Evolutionary conservation across 805 yeast genomes (phyloP), one percentile per base, ranked within the genome.

Genomic region (Saccharomycopsis sp.): DNA sequence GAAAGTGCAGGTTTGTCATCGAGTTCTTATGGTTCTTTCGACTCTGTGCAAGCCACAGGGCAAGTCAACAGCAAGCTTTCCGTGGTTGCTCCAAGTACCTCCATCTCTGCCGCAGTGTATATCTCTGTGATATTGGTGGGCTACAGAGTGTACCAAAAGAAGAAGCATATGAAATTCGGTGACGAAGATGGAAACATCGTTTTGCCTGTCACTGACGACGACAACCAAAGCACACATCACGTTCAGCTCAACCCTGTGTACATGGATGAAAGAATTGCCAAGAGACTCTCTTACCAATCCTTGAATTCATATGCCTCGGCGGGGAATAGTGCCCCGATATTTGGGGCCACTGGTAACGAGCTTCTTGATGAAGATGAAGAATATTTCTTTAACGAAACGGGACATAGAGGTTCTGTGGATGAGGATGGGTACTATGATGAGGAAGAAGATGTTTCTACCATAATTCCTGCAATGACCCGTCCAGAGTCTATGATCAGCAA

Each of bases 61-160:
- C 63, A 55, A 24, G 70, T 71, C 34, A 64, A 70, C 40, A 59
- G 72, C 14, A 69, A 66, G 24, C 67, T 71, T 34, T 66, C 56
- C 23, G 18, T 18, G 18, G 64, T 57, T 50, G 61, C 69, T 21
- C 69, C 52, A 5, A 57, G 57, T 16, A 24, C 65, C 5, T 55
- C 61, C n/a, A 61, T 64, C 18, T 60, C 63, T 21, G 63, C 63
- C 24, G 61, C 61, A 23, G 57, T 58, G 14, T 60, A 60, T 21
- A 56, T 60, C 15, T 24, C 57, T 41, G 66, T 66, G 20, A 40
- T 68, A 21, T 58, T 62, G 15, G 67, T 61, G 16, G 73, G 68
- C 2, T 68, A 67, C 63, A 60, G 64, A 47, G 57, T 64, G 24
- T 70, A 69, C 64, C 67, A 64, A 56, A 64, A 60, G 56, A 61